Percentiles rank a stretch among this genome's conserved stretches.
Conservation (phyloP, 306 rosid genomes). For the Vicia villosa region DNA sequence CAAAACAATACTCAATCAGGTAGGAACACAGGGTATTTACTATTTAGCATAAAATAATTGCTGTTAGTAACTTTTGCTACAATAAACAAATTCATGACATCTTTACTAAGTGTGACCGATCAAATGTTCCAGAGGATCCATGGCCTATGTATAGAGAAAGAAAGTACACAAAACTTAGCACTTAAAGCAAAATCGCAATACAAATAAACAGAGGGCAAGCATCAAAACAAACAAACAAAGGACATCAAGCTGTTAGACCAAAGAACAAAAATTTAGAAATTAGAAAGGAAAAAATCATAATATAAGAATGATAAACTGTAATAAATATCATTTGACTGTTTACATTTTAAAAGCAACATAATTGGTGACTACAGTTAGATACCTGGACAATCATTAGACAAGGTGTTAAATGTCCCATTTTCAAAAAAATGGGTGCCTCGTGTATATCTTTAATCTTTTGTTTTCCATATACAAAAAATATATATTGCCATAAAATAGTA, state of each 20-base stretch:
- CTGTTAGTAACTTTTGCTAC: constrained; percentile 3
- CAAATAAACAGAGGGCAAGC: not conserved
- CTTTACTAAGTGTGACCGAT: not conserved
- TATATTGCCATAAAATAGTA: not conserved
- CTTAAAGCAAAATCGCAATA: not conserved
- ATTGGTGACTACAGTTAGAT: not conserved
- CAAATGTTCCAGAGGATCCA: constrained; percentile 9
- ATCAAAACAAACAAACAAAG: not conserved
- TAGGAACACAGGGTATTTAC: not conserved
- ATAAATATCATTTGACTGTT: not conserved
- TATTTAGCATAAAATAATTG: not conserved
- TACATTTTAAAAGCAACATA: constrained; percentile 22
- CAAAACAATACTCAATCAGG: not conserved
- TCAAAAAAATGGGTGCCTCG: constrained; percentile 15
- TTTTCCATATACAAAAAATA: not conserved
- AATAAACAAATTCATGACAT: not conserved
- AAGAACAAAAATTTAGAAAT: not conserved
- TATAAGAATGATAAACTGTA: not conserved
- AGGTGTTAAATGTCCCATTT: constrained; percentile 2
- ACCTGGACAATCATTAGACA: not conserved
- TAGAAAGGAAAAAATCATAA: not conserved
- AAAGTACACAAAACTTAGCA: constrained; percentile 10
- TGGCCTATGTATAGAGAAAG: not conserved
- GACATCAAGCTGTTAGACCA: constrained; percentile 1
- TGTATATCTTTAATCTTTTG: constrained; percentile 14